Base-by-base conservation (phyloP, 1,284 basidiomycete species). In the Austroboletus novae-zelandiae region DNA sequence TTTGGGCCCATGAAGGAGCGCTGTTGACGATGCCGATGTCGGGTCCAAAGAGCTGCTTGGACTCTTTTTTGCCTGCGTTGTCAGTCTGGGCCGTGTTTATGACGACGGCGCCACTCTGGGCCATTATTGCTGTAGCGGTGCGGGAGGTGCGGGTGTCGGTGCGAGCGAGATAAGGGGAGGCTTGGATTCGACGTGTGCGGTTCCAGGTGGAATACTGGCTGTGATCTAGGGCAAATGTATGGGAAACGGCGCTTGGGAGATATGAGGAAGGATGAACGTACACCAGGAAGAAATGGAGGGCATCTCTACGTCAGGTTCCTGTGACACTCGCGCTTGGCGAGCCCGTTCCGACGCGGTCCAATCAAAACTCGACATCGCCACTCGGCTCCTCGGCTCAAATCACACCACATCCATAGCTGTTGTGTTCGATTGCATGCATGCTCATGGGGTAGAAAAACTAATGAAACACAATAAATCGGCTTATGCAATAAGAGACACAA, bases 401-500 rank as follows among this genome's bases (percentile, higher is more conserved):
- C 44, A 52, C 54, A 53, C 57, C 37, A 25, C 34, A 35, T 15
- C 14, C 34, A 35, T 35, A 35, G 34, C 14, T 34, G 32, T n/a
- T 5, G 34, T 35, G 17, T 35, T 35, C 8, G 34, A 13, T 35
- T 35, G 15, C 34, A 35, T 35, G 34, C 34, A 34, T 27, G 29
- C 30, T 66, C 65, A 65, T 53, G 54, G 32, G 13, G 40, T 48
- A 23, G 57, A 9, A 50, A 53, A 55, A 54, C 47, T 52, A 57
- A 54, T 29, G 58, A 55, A 62, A 61, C 58, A 63, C 40, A 55
- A 56, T 36, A 57, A 59, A 45, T 63, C 23, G 57, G 55, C 70
- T 85, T 83, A 97, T 73, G 94, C 94, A 67, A 94, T 76, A 61
- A 97, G 80, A 73, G 85, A 85, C 63, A 97, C 91, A 65, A 94